Evolutionary conservation across 768 basidiomycete genomes (phyloP).

Genomic region (Boletus vermiculosoides): DNA sequence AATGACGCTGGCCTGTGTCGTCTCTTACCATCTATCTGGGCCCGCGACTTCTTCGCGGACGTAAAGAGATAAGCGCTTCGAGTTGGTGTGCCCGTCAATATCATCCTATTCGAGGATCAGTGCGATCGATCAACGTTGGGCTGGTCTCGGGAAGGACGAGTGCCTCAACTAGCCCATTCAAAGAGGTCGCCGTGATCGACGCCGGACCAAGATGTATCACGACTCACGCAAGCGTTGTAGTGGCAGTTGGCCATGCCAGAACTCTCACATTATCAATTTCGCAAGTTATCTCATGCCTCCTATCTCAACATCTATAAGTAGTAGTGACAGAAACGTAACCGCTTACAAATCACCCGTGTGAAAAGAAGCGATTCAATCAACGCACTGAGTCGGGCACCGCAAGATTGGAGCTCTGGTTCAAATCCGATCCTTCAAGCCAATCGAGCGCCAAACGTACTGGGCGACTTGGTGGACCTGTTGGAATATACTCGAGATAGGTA

Average conservation of each 20-base stretch:
- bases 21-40: background rate
- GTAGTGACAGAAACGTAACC: constrained; percentile 36
- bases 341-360: constrained; percentile 47
- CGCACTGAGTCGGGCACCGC: constrained; percentile 11
- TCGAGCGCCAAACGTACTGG: constrained; percentile 11
- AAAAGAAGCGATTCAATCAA: constrained; percentile 39
- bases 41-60: background rate
- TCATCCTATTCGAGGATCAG: background rate
- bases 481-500: too few species aligned
- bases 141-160: background rate
- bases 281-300: too few species aligned
- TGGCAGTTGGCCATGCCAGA: too few species aligned
- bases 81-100: background rate
- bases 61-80: background rate
- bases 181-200: background rate
- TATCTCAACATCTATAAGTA: too few species aligned
- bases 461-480: constrained; percentile 34
- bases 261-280: too few species aligned
- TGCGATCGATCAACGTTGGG: background rate
- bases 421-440: too few species aligned
- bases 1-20: background rate
- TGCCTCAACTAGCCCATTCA: background rate
- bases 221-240: background rate
- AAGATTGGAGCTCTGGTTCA: background rate
- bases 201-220: background rate